Conservation (phyloP, 257 asterid genomes). For the Solanum chmielewskii region DNA sequence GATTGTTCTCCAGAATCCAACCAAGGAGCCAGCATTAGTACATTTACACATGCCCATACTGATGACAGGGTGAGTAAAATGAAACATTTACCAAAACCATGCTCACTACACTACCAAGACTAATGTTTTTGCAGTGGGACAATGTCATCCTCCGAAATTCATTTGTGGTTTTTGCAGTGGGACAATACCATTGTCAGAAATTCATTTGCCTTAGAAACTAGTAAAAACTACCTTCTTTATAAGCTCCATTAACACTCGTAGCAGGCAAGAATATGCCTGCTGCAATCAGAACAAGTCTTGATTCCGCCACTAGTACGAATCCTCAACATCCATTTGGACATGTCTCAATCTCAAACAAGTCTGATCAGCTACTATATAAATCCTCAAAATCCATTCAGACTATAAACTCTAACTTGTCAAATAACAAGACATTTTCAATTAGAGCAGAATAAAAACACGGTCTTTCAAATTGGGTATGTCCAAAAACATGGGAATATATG, state of each 20-base stretch:
- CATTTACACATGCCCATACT: background rate
- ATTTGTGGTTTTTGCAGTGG: background rate
- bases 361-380: background rate
- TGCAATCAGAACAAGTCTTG: background rate
- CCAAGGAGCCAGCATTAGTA: background rate
- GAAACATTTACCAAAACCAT: background rate
- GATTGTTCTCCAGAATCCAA: background rate
- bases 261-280: background rate
- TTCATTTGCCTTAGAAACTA: background rate
- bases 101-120: background rate
- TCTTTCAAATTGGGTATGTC: background rate
- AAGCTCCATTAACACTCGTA: background rate
- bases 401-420: background rate
- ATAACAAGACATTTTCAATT: background rate
- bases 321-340: background rate
- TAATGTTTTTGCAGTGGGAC: background rate
- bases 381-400: background rate
- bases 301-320: background rate
- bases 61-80: background rate
- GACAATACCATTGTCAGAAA: background rate
- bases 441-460: background rate
- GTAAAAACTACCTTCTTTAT: background rate
- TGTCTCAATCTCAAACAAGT: background rate
- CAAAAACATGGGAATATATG: background rate
- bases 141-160: background rate